Evolutionary conservation across 441 rosid genomes (phyloP), one percentile per base, ranked within the genome.

Genomic region (Corymbia calophylla): DNA sequence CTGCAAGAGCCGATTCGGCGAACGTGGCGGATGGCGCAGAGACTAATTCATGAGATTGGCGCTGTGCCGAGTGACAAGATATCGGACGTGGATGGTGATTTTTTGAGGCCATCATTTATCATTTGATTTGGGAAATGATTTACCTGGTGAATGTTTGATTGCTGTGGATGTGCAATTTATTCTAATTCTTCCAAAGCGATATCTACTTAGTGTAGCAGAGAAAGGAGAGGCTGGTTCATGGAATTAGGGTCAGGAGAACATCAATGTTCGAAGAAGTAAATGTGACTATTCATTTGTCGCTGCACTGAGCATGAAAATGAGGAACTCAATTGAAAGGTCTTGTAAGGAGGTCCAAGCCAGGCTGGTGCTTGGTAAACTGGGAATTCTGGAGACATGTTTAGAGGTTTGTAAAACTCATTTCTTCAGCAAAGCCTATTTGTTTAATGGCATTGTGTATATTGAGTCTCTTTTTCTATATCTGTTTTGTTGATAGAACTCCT

Each of bases 1-100:
- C 90, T 58, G 80, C 89, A 32, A 31, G 53, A 10, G 93, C 92
- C 62, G 95, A 92, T 73, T n/a, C 89, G 27, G 92, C 93, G 47
- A 90, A 88, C 84, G 92, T 90, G 77, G 89, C 66, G 89, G 92
- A 90, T 64, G 92, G 88, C 14, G 54, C 5, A 0, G 70, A 44
- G 29, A 55, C 51, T 80, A 35, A 58, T 81, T 44, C 82, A 23
- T 73, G 29, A 73, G 29, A 39, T 21, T 0, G 1, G 12, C 0
- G 8, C 0, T 21, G 82, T 11, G 27, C 11, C 16, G 48, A 35
- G 27, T 4, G 49, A 73, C 11, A 0, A 39, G 82, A 73, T 73
- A 39, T 73, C 6, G 82, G 35, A 70, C 16, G 7, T 39, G 29
- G 82, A 21, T 11, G 82, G 49, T 39, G 81, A 70, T 19, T 39